Base-by-base conservation (phyloP, 1,139 yeast genomes). In the Lipomyces yarrowii region DNA sequence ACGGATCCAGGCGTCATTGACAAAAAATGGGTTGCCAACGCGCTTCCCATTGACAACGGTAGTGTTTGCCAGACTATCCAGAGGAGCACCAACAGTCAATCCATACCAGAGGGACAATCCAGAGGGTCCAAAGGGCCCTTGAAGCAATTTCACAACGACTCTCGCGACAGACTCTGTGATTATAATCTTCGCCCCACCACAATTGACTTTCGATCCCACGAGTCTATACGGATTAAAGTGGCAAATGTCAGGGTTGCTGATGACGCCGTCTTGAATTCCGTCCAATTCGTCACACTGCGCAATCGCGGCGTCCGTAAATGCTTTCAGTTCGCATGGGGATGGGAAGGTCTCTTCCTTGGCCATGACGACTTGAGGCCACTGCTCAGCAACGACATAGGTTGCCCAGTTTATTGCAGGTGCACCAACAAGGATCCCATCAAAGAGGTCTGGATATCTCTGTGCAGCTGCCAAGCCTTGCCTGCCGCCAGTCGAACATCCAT, bases 401-500 rank as follows among this genome's bases (percentile, higher is more conserved):
- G 59, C 59, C 42, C 42, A 37, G 42, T 11, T 11, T 11, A 37
- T 37, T 10, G 54, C 59, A 11, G 59, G 59, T 8, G 59, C 59
- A 30, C 59, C 59, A n/a, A 54, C 59, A n/a, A 23, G 30, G 32
- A 56, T 56, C 32, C 59, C 59, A 26, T 56, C 30, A 30, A 56
- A 56, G 33, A 30, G 54, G 21, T 21, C 33, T 10, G 59, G 52
- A 42, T 56, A 30, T 18, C 52, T 23, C 52, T 56, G 59, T 5
- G 52, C 59, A 15, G 37, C 54, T 7, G 55, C 53, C 30, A 56
- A 6, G 33, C 56, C 59, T 18, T 56, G 59, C 2, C 54, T 51
- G 21, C 59, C 59, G 13, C 59, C 59, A 1, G 59, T 56, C 30
- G 59, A 56, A 11, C 59, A 56, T 32, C 59, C 59, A 10, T 42